Evolutionary conservation across 1,139 yeast genomes (phyloP).

Genomic region (Ashbya aceris): DNA sequence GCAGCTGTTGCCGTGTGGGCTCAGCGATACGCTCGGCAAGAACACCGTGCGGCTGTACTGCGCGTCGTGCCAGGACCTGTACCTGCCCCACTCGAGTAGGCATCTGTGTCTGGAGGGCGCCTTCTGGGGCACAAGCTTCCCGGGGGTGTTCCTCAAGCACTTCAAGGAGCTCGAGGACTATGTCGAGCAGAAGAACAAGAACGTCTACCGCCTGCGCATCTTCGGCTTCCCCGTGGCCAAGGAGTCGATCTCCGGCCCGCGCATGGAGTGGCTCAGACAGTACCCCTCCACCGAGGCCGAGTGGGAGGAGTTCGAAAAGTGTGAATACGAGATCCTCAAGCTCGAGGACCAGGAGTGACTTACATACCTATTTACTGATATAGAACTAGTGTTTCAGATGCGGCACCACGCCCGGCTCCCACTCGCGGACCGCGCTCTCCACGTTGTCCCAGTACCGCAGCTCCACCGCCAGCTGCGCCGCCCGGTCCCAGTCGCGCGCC

Average conservation of each 20-base stretch:
- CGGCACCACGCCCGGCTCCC: slow-evolving; percentile 66
- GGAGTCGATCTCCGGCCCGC: slow-evolving; percentile 68
- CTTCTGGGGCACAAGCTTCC: slow-evolving; percentile 91
- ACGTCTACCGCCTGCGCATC: slow-evolving; percentile 56
- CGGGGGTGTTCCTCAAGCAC: slow-evolving; percentile 83
- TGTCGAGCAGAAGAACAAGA: slow-evolving; percentile 43
- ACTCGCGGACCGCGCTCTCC: slow-evolving; percentile 61
- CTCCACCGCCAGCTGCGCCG: slow-evolving; percentile 59
- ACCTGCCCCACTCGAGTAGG: slow-evolving; percentile 76
- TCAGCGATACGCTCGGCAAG: slow-evolving; percentile 82
- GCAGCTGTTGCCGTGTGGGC: slow-evolving; percentile 85
- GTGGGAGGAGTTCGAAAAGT: slow-evolving; percentile 47
- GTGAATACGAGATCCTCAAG: slow-evolving; percentile 51
- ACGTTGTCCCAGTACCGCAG: slow-evolving; percentile 82
- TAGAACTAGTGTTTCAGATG: slow-evolving; percentile 46
- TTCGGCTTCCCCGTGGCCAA: slow-evolving; percentile 85
- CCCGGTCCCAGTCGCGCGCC: slow-evolving; percentile 33
- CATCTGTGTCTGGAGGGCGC: slow-evolving; percentile 91
- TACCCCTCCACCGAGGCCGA: slow-evolving; percentile 55
- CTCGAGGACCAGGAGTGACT: background rate
- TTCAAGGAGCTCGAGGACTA: slow-evolving; percentile 69
- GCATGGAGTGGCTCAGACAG: slow-evolving; percentile 91
- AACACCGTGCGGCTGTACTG: slow-evolving; percentile 89
- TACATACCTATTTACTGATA: background rate
- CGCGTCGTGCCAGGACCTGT: slow-evolving; percentile 88